phyloP scores from a whole-genome alignment of 805 yeast genomes.

The Komagataella mondaviorum region DNA sequence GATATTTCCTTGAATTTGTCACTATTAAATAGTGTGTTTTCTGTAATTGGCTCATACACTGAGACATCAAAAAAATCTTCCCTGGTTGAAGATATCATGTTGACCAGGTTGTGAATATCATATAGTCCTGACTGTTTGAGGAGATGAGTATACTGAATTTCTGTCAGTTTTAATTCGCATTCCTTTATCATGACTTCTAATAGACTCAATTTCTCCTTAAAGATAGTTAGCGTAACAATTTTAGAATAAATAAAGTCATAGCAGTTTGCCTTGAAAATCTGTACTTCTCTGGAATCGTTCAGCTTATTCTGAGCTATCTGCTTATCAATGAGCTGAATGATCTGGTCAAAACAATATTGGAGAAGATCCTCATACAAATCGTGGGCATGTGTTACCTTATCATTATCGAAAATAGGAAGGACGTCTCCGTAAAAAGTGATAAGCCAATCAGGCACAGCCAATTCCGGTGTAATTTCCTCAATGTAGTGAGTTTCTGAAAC shows the following conservation, averaged over 20 bases:
- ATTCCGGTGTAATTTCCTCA: conserved; percentile 31
- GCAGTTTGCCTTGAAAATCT: conserved; percentile 41
- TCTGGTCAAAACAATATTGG: conserved; percentile 29
- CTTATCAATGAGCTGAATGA: conserved; percentile 23
- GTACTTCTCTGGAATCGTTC: conserved; percentile 15
- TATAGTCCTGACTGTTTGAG: conserved; percentile 38
- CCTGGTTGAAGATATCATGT: conserved; percentile 55
- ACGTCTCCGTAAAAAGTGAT: conserved; percentile 49
- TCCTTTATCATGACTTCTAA: conserved; percentile 12
- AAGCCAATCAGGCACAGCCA: conserved; percentile 79
- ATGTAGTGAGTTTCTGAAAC: conserved; percentile 9
- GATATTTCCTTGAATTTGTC: conserved; percentile 30
- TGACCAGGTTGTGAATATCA: conserved; percentile 50
- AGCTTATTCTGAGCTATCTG: conserved; percentile 19
- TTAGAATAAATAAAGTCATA: conserved; percentile 44
- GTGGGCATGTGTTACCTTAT: conserved; percentile 19
- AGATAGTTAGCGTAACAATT: conserved; percentile 30
- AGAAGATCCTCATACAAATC: conserved; percentile 23
- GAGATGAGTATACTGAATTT: conserved; percentile 31
- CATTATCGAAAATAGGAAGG: conserved; percentile 39
- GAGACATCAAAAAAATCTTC: conserved; percentile 47
- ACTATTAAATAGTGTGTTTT: conserved; percentile 40
- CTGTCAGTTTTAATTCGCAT: conserved; percentile 24
- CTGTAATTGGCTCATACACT: conserved; percentile 51
- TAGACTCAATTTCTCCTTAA: conserved; percentile 12